A percentile compares a stretch with the other conserved stretches of the same genome.
These are phyloP conservation scores for Capsicum baccatum DNA, from an alignment of 257 asterid genomes.

Conservation along the genomic window DNA sequence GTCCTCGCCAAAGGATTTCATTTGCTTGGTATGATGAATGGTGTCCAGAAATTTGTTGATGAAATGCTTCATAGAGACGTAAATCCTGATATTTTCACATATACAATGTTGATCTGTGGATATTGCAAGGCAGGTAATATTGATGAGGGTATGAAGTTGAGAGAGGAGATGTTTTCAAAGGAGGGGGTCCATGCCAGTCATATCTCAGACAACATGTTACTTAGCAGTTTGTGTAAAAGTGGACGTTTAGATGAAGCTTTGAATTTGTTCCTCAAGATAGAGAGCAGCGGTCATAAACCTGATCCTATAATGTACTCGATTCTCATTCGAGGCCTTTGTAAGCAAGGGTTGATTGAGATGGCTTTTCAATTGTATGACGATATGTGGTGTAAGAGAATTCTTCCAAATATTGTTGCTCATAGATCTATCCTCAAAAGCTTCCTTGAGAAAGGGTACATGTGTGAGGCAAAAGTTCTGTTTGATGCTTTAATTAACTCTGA, in stretches of 20 bases:
- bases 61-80: slow-evolving; percentile 45
- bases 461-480: slow-evolving; percentile 66
- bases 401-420: slow-evolving; percentile 49
- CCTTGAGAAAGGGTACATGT: slow-evolving; percentile 51
- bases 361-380: slow-evolving; percentile 58
- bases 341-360: slow-evolving; percentile 56
- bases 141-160: slow-evolving; percentile 59
- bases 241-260: slow-evolving; percentile 64
- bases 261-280: slow-evolving; percentile 56
- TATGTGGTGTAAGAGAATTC: slow-evolving; percentile 50
- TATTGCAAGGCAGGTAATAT: slow-evolving; percentile 60
- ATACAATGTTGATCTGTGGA: slow-evolving; percentile 58
- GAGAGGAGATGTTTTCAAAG: slow-evolving; percentile 57
- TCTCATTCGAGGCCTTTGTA: slow-evolving; percentile 69
- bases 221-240: slow-evolving; percentile 66
- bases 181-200: slow-evolving; percentile 51
- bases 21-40: slow-evolving; percentile 63
- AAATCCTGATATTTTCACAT: slow-evolving; percentile 54
- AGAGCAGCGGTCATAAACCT: slow-evolving; percentile 53
- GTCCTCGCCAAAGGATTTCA: slow-evolving; percentile 74
- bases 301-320: slow-evolving; percentile 63
- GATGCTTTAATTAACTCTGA: slow-evolving; percentile 46
- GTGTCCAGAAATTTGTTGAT: slow-evolving; percentile 44
- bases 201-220: slow-evolving; percentile 49
- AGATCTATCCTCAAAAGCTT: slow-evolving; percentile 57